Evolutionary conservation across 805 yeast species (phyloP).

Genomic region (Metschnikowia borealis): DNA sequence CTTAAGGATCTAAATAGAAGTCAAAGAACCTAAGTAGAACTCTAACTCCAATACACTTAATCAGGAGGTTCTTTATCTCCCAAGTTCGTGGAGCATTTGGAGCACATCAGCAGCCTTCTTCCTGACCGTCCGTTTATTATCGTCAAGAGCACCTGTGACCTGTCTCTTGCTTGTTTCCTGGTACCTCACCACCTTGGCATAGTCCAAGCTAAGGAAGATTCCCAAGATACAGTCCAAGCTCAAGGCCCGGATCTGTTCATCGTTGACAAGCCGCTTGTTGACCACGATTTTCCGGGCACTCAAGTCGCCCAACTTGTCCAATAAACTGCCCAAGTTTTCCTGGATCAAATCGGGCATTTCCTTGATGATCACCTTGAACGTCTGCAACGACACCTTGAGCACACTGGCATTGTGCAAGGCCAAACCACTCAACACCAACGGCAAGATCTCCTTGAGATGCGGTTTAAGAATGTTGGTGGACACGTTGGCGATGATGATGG

Average conservation of each 20-base stretch:
- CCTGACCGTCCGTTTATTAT: conserved; percentile 69
- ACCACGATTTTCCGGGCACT: conserved; percentile 19
- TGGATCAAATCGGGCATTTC: conserved; percentile 53
- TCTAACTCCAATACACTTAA: no score
- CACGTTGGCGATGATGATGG: conserved; percentile 62
- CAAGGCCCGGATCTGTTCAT: conserved; percentile 49
- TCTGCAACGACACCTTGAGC: conserved; percentile 56
- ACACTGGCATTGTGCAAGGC: conserved; percentile 45
- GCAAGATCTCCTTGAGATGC: conserved; percentile 60
- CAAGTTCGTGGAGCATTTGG: conserved; percentile 64
- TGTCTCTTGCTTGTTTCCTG: conserved; percentile 45
- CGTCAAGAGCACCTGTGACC: conserved; percentile 59
- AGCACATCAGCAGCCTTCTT: conserved; percentile 75
- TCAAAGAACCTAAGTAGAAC: no score
- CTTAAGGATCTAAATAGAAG: no score
- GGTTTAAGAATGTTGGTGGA: conserved; percentile 60
- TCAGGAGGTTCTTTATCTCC: conserved; percentile 4
- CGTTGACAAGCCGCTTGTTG: conserved; percentile 25
- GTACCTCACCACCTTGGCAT: conserved; percentile 45
- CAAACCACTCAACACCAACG: conserved; percentile 67
- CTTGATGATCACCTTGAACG: conserved; percentile 49
- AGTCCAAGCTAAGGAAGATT: conserved; percentile 36
- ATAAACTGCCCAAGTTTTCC: conserved; percentile 51
- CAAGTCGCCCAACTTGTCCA: conserved; percentile 50
- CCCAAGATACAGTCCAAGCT: conserved; percentile 52